Conservation (phyloP, 2,329 filamentous ascomycete species). For the Ophiostoma quercus region DNA sequence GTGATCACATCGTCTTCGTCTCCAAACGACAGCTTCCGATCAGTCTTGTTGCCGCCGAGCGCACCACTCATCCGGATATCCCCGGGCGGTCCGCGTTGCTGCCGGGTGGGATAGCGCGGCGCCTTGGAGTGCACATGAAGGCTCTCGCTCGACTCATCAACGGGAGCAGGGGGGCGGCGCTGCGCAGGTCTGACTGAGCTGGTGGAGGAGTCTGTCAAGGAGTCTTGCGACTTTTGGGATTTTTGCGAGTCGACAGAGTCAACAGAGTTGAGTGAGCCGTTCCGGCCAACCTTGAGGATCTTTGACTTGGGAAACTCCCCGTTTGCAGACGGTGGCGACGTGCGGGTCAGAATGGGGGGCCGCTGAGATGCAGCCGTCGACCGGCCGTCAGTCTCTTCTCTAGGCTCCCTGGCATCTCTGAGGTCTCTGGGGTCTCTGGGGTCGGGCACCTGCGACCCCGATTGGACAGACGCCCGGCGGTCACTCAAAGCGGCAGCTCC, state of each 20-base stretch:
- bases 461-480: neutral
- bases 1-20: conserved; percentile 5
- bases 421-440: neutral
- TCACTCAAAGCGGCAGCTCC: conserved; percentile 6
- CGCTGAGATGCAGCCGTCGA: conserved; percentile 7
- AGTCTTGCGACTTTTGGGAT: neutral
- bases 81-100: neutral
- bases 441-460: neutral
- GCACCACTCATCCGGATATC: conserved; percentile 12
- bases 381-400: neutral
- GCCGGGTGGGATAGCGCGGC: neutral
- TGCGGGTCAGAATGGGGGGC: conserved; percentile 18
- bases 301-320: conserved; percentile 10
- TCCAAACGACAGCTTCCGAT: neutral
- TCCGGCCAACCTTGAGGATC: neutral
- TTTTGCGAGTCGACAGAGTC: conserved; percentile 8
- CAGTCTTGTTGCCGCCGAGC: neutral
- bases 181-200: neutral
- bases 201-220: neutral
- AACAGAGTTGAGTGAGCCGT: neutral
- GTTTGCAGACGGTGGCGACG: conserved; percentile 16
- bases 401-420: neutral
- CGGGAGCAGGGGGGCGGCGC: neutral
- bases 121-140: conserved; percentile 22
- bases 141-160: conserved; percentile 11